phyloP scores from a whole-genome alignment of 768 basidiomycete genomes.

The Pisolithus marmoratus region DNA sequence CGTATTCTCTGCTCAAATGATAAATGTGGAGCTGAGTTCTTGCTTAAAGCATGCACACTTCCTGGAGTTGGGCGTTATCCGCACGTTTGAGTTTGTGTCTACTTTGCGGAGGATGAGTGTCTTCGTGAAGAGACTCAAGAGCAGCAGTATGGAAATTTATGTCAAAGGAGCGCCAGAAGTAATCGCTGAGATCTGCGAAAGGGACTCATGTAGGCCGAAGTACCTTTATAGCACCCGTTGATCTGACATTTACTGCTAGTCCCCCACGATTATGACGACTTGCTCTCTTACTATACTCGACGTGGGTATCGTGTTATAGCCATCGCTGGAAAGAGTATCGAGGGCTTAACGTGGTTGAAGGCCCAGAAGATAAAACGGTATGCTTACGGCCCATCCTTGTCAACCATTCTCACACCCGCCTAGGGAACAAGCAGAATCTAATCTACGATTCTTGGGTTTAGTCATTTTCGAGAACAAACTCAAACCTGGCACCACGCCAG shows the following conservation, averaged over 20 bases:
- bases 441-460: conserved; percentile 85
- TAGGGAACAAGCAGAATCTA: conserved; percentile 92
- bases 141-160: conserved; percentile 94
- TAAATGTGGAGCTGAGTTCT: conserved; percentile 2
- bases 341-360: conserved; percentile 92
- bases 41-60: conserved; percentile 83
- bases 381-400: neutral
- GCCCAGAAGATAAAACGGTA: conserved; percentile 95
- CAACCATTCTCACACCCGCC: conserved; percentile 1
- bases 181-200: conserved; percentile 93
- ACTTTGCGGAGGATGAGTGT: conserved; percentile 94
- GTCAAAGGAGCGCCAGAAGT: conserved; percentile 99
- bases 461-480: conserved; percentile 98
- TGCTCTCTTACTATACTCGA: conserved; percentile 94
- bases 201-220: conserved; percentile 69
- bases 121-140: conserved; percentile 91
- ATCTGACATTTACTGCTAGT: conserved; percentile 44
- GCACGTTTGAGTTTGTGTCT: conserved; percentile 96
- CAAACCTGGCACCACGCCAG: conserved; percentile 86
- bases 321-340: conserved; percentile 93
- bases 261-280: conserved; percentile 92
- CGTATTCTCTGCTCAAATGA: conserved; percentile 8
- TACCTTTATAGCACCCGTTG: neutral
- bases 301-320: conserved; percentile 98
- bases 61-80: conserved; percentile 91